Base-by-base conservation (phyloP, 2,329 filamentous ascomycete genomes). In the Monilinia aucupariae region DNA sequence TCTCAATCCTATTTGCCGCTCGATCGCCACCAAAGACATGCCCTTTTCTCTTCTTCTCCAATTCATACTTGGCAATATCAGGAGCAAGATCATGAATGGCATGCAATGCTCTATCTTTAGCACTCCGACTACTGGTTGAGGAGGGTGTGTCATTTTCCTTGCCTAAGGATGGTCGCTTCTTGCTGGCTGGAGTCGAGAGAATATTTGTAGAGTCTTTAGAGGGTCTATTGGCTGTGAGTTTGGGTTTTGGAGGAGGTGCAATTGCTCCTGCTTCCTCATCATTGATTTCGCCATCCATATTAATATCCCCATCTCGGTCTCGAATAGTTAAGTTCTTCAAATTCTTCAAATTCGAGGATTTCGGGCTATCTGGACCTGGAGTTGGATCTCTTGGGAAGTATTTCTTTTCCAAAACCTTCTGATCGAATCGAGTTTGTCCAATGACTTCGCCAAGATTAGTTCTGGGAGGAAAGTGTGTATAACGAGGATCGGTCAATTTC, bases 361-460 rank as follows among this genome's bases (percentile, higher is more conserved):
- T 76, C 5, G 81, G 75, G 20, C 81, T 80, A 58, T 80, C 77
- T 1, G 80, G 68, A 39, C 67, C 69, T 30, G 32, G 76, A 70
- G 67, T 80, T 76, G 25, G 80, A 60, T 74, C 72, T 39, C 62
- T 66, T 17, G 79, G 74, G 65, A 87, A 89, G 74, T 92, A 92
- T 12, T 90, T 78, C 9, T 85, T 84, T 61, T 84, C 79, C 48
- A 91, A 80, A 71, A 72, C 76, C 13, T 77, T 71, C 70, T 83
- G 79, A 64, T 97, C 88, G 60, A 97, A 83, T 65, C 86, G 86
- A 0, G 91, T 97, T 74, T 96, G 91, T 25, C 94, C 94, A 64
- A 96, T 90, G 61, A 97, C 85, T 75, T 97, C 94, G 59, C 92
- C 90, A 7, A 99, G 81, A 73, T 99, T 97, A 2, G 93, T 97